Evolutionary conservation across 1,284 basidiomycete species (phyloP), one percentile per base, ranked within the genome.

Genomic region (Phenoliferia sp.): DNA sequence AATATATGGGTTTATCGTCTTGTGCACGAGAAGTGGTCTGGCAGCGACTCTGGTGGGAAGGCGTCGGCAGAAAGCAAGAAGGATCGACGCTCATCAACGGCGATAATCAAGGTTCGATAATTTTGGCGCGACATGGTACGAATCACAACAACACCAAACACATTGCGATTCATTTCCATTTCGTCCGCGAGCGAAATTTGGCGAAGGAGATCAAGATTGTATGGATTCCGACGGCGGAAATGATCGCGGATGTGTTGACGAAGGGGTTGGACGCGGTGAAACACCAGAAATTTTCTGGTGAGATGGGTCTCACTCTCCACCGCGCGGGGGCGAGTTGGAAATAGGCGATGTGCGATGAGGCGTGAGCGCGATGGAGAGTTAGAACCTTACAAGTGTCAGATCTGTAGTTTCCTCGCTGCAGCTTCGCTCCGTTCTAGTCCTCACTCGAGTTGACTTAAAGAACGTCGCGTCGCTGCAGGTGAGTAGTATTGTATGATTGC

Each of bases 1-100:
- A 84, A 68, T 83, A 81, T 66, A 76, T 82, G 26, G 80, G 80
- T 2, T 70, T 78, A 33, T 69, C 75, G 83, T 87, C 86, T 80
- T 83, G 79, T 0, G 76, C 74, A 3, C 74, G 75, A 33, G 81
- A 84, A 64, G 70, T 77, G 2, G 36, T 79, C 1, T 84, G 80
- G 81, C 71, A 83, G 3, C 59, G 68, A 0, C 33, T 63, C 0
- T 59, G 80, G 2, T 67, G 79, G 2, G 19, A 16, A 0, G 76
- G 77, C 34, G 59, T 81, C 1, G 59, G 68, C 16, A 61, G 62
- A 22, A 64, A 64, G 0, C 60, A 68, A 16, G 32, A 63, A 1
- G 68, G 57, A 0, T 70, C 76, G 0, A 63, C 67, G 1, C 56
- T 64, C 2, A 33, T 80, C 32, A 44, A 62, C 15, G 71, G 69